Base-by-base conservation (phyloP, 495 filamentous ascomycete genomes). In the Xeromyces bisporus region DNA sequence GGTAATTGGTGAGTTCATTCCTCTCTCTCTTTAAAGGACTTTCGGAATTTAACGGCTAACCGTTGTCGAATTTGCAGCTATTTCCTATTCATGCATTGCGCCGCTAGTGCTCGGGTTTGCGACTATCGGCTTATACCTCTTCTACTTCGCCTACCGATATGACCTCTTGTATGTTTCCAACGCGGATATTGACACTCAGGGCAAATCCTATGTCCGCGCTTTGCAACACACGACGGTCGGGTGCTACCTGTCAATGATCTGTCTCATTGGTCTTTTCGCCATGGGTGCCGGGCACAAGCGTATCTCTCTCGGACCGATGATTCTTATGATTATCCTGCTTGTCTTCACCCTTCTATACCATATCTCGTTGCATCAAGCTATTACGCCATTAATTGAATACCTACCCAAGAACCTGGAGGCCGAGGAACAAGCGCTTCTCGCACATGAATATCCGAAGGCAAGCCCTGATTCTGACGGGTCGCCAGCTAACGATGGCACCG, bases 121-220 rank as follows among this genome's bases (percentile, higher is more conserved):
- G 20, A 74, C 76, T 12, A 62, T 94, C 30, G 87, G 81, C 35
- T 64, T 96, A 35, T 74, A 67, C 33, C 62, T 93, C 33, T 82
- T 97, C 57, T 94, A 94, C 56, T 62, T 92, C 28, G 86, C 89
- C 33, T 97, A 81, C 69, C 73, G 84, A 3, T 96, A 97, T 66
- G 93, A 97, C 48, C 50, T 96, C 43, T 67, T 97, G 28, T 97
- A 91, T 53, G 83, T 93, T 30, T 82, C 76, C 31, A 80, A 91
- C 44, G 68, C 77, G 17, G 38, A 64, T 31, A 77, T 94, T 47
- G 87, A 97, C 56, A 94, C 89, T 15, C 83, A 91, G 41, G 89
- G 89, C 33, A 71, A 80, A 21, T 71, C 79, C 38, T 97, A 94
- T 48, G 75, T 80, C 3, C 73, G 75, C 21, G 89, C 80, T n/a